Conservation (phyloP, 2,329 filamentous ascomycete genomes). For the Penicillium glabrum region DNA sequence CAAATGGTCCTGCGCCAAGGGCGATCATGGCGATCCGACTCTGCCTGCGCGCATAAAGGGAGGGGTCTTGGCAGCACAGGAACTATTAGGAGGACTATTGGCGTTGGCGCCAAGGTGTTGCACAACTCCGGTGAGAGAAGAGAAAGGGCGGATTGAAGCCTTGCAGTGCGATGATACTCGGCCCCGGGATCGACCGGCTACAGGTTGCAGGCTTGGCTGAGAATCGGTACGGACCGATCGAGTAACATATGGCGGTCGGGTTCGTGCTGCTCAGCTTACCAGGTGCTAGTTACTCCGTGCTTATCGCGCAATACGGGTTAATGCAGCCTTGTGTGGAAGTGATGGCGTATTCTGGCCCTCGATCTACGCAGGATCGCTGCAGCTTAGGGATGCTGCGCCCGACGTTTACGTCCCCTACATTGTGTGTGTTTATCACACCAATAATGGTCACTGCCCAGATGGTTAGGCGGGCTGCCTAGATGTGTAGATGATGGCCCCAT, state of each 20-base stretch:
- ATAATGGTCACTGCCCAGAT: neutral
- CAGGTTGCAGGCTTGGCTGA: constrained; percentile 2
- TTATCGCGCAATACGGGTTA: neutral
- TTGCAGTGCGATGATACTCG: neutral
- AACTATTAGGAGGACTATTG: constrained; percentile 7
- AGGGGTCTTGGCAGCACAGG: constrained; percentile 8
- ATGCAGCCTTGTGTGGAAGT: neutral
- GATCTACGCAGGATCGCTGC: neutral
- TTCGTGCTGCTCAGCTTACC: neutral
- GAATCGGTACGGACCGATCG: constrained; percentile 9
- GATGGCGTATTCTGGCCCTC: neutral
- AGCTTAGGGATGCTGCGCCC: neutral
- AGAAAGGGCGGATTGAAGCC: neutral
- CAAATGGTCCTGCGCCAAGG: constrained; percentile 16
- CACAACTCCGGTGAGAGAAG: neutral
- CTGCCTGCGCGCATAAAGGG: neutral
- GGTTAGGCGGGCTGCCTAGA: neutral
- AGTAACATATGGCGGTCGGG: neutral
- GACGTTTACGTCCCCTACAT: neutral
- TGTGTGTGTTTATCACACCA: neutral
- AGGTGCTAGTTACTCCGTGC: no score
- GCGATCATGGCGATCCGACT: constrained; percentile 19
- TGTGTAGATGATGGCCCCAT: neutral
- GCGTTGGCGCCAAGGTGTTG: constrained; percentile 13
- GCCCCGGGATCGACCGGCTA: constrained; percentile 8